Percentiles rank a stretch among this genome's conserved stretches.
Conservation (phyloP, 2,329 filamentous ascomycete species). For the Blumeria hordei region DNA sequence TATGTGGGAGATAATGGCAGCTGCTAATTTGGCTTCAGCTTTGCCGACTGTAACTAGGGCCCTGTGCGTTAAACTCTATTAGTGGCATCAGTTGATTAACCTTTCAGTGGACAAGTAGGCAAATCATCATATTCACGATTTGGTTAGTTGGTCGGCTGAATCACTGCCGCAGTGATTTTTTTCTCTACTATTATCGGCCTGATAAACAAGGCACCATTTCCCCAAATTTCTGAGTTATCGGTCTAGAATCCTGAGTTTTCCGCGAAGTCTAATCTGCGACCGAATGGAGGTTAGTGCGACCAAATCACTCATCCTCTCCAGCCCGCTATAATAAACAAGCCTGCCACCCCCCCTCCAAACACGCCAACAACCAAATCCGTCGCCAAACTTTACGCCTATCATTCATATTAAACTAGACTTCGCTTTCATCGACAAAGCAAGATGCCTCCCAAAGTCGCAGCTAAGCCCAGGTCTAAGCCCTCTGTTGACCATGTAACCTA, state of each 20-base stretch:
- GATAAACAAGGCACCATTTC: not conserved
- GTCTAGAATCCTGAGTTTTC: not conserved
- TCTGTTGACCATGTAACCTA: slow-evolving; percentile 33
- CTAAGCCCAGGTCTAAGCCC: slow-evolving; percentile 32
- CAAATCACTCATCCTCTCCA: not conserved
- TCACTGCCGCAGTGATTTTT: too few species aligned
- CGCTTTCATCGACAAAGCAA: slow-evolving; percentile 10
- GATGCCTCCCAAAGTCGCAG: slow-evolving; percentile 41
- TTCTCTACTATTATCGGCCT: too few species aligned
- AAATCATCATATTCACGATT: too few species aligned
- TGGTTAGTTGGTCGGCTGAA: too few species aligned
- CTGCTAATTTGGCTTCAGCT: too few species aligned
- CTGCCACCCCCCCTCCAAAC: not conserved
- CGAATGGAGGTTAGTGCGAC: not conserved
- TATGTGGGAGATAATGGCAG: too few species aligned
- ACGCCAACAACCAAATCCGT: not conserved
- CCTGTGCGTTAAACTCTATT: too few species aligned
- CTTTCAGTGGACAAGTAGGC: too few species aligned
- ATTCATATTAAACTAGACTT: not conserved
- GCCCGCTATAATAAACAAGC: not conserved
- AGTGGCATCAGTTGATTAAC: too few species aligned
- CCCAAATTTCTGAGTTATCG: not conserved
- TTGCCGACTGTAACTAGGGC: too few species aligned
- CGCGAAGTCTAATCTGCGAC: not conserved
- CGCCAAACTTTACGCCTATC: too few species aligned